Evolutionary conservation across 441 rosid genomes (phyloP).

Genomic region (Pelargonium fulgidum): DNA sequence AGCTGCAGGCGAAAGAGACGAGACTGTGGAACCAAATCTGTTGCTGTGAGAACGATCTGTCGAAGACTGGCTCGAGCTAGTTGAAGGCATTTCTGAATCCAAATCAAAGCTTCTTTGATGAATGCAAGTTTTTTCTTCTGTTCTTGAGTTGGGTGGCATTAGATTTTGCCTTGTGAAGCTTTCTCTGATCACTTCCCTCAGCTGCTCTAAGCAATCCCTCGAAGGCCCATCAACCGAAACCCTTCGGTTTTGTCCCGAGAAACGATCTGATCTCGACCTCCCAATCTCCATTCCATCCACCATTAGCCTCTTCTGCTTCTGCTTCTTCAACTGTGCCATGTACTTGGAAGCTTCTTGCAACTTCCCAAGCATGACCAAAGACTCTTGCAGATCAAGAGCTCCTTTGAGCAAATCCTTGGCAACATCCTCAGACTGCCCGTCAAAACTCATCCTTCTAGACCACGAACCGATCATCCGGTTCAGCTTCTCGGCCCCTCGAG

Average conservation of each 20-base stretch:
- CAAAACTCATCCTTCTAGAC: slow-evolving; percentile 41
- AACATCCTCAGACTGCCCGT: slow-evolving; percentile 46
- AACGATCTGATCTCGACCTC: slow-evolving; percentile 32
- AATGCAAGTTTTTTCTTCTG: slow-evolving; percentile 24
- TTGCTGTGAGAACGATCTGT: slow-evolving; percentile 22
- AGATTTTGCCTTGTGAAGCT: slow-evolving; percentile 59
- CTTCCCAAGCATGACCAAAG: slow-evolving; percentile 63
- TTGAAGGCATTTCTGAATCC: slow-evolving; percentile 44
- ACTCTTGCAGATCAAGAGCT: slow-evolving; percentile 82
- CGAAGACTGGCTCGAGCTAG: slow-evolving; percentile 66
- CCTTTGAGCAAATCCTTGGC: slow-evolving; percentile 73
- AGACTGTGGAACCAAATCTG: slow-evolving; percentile 30
- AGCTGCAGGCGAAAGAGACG: slow-evolving; percentile 31
- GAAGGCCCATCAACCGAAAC: slow-evolving; percentile 44
- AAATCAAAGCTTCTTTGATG: slow-evolving; percentile 30
- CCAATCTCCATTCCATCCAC: slow-evolving; percentile 28
- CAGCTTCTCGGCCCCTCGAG: slow-evolving; percentile 72
- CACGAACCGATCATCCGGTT: slow-evolving; percentile 60
- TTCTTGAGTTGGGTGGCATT: slow-evolving; percentile 24
- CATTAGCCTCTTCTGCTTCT: slow-evolving; percentile 30
- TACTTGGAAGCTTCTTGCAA: slow-evolving; percentile 64
- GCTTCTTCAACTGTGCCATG: slow-evolving; percentile 40
- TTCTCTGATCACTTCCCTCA: slow-evolving; percentile 46
- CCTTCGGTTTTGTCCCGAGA: slow-evolving; percentile 26
- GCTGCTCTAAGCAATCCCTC: slow-evolving; percentile 50